A percentile compares a stretch with the other conserved stretches of the same genome.
Conservation (phyloP, 495 filamentous ascomycete species). For the Penicillium arizonense region DNA sequence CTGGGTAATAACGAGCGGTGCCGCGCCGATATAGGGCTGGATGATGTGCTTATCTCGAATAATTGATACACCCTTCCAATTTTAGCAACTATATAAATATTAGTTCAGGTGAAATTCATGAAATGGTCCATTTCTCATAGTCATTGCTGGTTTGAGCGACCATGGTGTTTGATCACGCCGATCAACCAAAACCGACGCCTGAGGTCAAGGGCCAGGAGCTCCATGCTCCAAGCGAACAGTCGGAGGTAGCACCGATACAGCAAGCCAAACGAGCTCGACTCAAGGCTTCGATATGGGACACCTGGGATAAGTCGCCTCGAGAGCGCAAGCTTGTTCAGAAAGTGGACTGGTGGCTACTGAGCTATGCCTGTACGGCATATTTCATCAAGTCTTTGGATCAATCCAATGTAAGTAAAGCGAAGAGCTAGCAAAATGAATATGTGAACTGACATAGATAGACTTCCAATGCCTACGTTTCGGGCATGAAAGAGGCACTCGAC, state of each 20-base stretch:
- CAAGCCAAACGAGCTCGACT: not conserved
- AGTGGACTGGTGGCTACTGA: slow-evolving; percentile 12
- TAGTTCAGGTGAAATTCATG: too few relatives aligned
- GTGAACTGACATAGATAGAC: slow-evolving; percentile 8
- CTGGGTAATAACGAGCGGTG: not conserved
- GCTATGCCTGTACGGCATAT: slow-evolving; percentile 7
- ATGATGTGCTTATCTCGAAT: not conserved
- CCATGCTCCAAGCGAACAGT: not conserved
- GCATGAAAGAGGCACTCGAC: slow-evolving; percentile 55
- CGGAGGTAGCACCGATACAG: not conserved
- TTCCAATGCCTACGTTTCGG: slow-evolving; percentile 47
- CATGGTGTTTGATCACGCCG: too few relatives aligned
- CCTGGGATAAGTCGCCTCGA: slow-evolving; percentile 1
- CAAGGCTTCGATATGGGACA: slow-evolving; percentile 2
- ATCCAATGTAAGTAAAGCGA: too few relatives aligned
- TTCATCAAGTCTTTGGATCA: slow-evolving; percentile 14
- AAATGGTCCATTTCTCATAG: too few relatives aligned
- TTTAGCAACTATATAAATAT: too few relatives aligned
- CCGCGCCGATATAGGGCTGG: not conserved
- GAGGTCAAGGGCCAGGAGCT: not conserved
- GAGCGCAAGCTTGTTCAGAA: slow-evolving; percentile 11
- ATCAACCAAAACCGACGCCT: not conserved
- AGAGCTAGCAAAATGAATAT: too few relatives aligned
- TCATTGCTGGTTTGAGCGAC: too few relatives aligned
- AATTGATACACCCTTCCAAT: too few relatives aligned